These are phyloP conservation scores for Salix viminalis DNA, from an alignment of 345 rosid species.

Conservation along the genomic window DNA sequence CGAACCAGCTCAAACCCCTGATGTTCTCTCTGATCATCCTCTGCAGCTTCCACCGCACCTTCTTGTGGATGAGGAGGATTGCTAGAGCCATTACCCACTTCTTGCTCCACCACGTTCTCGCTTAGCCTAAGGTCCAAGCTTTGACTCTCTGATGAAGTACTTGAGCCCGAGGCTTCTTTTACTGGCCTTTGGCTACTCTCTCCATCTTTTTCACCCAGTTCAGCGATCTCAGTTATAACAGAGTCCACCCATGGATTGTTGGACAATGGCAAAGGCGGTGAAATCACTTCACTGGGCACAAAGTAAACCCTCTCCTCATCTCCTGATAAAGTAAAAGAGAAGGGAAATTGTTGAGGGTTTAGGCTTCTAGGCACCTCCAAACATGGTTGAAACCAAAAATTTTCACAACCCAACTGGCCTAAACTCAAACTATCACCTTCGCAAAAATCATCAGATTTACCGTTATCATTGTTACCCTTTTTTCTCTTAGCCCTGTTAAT, in stretches of 20 bases:
- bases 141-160: conserved; percentile 69
- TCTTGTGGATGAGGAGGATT: conserved; percentile 44
- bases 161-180: conserved; percentile 77
- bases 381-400: conserved; percentile 72
- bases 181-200: conserved; percentile 54
- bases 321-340: conserved; percentile 64
- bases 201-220: conserved; percentile 56
- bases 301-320: conserved; percentile 68
- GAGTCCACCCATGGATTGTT: conserved; percentile 80
- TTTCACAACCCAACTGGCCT: conserved; percentile 42
- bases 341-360: conserved; percentile 51
- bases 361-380: conserved; percentile 36
- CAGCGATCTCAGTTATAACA: conserved; percentile 64
- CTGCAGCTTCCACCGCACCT: conserved; percentile 34
- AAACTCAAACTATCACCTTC: conserved; percentile 43
- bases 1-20: conserved; percentile 73
- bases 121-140: conserved; percentile 49
- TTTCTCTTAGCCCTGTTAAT: conserved; percentile 69
- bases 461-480: conserved; percentile 36
- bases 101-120: conserved; percentile 43
- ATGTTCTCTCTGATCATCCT: conserved; percentile 43
- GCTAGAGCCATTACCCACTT: conserved; percentile 54
- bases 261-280: conserved; percentile 59
- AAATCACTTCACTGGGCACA: conserved; percentile 61
- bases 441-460: conserved; percentile 10